Evolutionary conservation across 495 filamentous ascomycete genomes (phyloP), one percentile per base, ranked within the genome.

Genomic region (Aspergillus saccharolyticus): DNA sequence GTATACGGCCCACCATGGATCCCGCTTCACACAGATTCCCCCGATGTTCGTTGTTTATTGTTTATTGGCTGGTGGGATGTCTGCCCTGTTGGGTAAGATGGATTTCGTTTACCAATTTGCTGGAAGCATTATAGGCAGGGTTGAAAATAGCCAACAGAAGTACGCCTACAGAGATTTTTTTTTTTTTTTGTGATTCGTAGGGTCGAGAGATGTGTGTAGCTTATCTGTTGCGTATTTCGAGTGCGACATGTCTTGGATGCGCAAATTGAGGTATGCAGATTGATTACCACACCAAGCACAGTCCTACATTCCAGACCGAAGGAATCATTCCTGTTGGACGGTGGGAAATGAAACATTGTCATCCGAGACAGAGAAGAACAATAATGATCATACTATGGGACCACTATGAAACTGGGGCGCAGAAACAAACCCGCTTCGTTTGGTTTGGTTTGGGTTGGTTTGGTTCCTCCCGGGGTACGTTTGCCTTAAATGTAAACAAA

Each of bases 1-100:
- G 53, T 63, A 64, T 63, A 59, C 63, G 61, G 61, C 57, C 45
- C 52, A 17, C 45, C 65, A 54, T 55, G 30, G 25, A 47, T 21
- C 54, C 56, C 48, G 50, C 56, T 59, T 50, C 17, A 55, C 56
- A 28, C 51, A 44, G 57, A 54, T 56, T 47, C 21, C 19, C 42
- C 25, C 24, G 4, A 44, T 54, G 21, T 30, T 58, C 48, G 16
- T 55, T 63, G 43, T 30, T 17, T 42, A 30, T 52, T 50, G 28
- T 1, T 9, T 1, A 15, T 28, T 50, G 22, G 10, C 15, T n/a
- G 17, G 22, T 17, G 22, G 22, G 44, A 20, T 20, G 44, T 39
- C 6, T 15, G 4, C 7, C 33, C 5, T 12, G 12, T 39, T 25
- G 18, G 17, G 16, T 28, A 25, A 25, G 50, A 3, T 14, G 17